These are phyloP conservation scores for Aspergillus fijiensis DNA, from an alignment of 2,329 filamentous ascomycete genomes.

Conservation along the genomic window DNA sequence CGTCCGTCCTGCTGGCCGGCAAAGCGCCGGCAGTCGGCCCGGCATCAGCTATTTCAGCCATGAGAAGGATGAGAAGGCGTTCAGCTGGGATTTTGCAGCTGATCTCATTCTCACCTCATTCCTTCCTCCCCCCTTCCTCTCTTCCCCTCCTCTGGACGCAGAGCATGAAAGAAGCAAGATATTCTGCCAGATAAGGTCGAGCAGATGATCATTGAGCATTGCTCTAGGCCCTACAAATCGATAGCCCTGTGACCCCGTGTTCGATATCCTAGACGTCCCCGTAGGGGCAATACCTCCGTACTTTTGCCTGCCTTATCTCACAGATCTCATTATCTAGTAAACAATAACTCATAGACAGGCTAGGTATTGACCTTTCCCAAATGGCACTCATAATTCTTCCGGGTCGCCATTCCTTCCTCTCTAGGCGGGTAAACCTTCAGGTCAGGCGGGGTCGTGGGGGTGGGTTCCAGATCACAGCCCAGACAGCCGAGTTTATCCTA, in stretches of 20 bases:
- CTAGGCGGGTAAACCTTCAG: slow-evolving; percentile 3
- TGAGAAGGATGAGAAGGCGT: not conserved
- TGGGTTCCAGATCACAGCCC: slow-evolving; percentile 14
- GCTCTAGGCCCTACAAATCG: not conserved
- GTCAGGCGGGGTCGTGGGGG: slow-evolving; percentile 1
- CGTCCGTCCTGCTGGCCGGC: not conserved
- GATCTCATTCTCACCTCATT: not conserved
- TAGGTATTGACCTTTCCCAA: slow-evolving; percentile 2
- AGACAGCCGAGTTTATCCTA: slow-evolving; percentile 19
- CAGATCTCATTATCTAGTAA: slow-evolving; percentile 1
- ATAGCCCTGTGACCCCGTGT: not conserved
- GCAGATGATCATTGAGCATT: not conserved
- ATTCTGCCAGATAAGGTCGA: not conserved
- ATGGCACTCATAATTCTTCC: not conserved
- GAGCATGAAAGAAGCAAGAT: not conserved
- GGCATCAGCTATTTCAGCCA: slow-evolving; percentile 10
- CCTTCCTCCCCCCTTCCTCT: not conserved
- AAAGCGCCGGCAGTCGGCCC: slow-evolving; percentile 19
- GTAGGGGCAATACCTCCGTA: not conserved
- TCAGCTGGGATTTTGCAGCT: slow-evolving; percentile 8
- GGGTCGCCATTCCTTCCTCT: slow-evolving; percentile 2
- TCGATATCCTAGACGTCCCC: not conserved
- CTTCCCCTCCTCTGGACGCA: not conserved
- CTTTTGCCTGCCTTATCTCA: slow-evolving; percentile 18
- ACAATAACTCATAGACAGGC: too few species aligned